Evolutionary conservation across 805 yeast genomes (phyloP).

Genomic region (Sugiyamaella americana): DNA sequence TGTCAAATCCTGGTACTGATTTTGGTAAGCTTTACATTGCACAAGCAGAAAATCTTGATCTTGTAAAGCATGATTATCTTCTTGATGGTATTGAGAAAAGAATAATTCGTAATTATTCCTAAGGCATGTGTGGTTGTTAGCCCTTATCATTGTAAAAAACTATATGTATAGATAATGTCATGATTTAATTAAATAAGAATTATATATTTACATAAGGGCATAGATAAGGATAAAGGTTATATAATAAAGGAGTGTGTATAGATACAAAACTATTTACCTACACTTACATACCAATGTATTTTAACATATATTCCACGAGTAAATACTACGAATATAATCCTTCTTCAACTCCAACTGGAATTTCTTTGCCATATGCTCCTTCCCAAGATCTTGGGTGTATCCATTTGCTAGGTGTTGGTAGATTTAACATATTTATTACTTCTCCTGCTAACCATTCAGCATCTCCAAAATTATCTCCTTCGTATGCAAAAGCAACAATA

Average conservation of each 20-base stretch:
- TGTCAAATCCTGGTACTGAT: constrained; percentile 46
- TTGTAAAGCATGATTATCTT: constrained; percentile 50
- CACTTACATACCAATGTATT: no score
- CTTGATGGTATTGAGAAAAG: constrained; percentile 60
- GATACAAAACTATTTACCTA: no score
- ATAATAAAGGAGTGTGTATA: not conserved
- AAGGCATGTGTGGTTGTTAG: not conserved
- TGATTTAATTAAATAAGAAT: no score
- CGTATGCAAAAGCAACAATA: constrained; percentile 60
- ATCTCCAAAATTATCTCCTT: constrained; percentile 81
- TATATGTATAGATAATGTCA: no score
- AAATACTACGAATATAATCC: constrained; percentile 66
- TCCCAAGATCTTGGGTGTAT: constrained; percentile 71
- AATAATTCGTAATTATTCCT: constrained; percentile 22
- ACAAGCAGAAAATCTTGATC: constrained; percentile 69
- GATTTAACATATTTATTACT: constrained; percentile 29
- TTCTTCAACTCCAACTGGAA: constrained; percentile 64
- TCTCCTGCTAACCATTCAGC: constrained; percentile 48
- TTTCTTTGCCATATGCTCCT: constrained; percentile 74
- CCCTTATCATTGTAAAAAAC: no score
- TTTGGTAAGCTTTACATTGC: constrained; percentile 56
- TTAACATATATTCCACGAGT: no score
- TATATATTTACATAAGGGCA: not conserved
- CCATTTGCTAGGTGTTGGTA: constrained; percentile 31
- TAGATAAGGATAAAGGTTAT: not conserved